A percentile compares a stretch with the other conserved stretches of the same genome.
Conservation (phyloP, 768 basidiomycete species). For the Mycena capillaripes region DNA sequence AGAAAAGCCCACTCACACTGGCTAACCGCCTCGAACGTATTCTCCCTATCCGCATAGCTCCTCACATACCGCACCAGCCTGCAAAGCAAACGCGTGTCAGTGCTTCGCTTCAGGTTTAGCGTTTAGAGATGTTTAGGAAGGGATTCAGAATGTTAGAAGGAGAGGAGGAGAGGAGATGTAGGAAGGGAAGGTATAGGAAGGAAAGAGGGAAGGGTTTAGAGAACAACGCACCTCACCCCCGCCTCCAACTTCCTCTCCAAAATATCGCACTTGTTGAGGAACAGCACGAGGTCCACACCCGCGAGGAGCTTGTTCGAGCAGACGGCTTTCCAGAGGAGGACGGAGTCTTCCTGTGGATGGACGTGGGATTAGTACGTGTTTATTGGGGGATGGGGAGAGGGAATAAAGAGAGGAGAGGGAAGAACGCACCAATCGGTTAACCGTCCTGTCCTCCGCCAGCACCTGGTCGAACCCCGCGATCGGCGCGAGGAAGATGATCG, state of each 20-base stretch:
- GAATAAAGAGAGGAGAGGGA: background rate
- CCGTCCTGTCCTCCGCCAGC: constrained; percentile 70
- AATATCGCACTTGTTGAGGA: constrained; percentile 92
- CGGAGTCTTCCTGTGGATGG: constrained; percentile 77
- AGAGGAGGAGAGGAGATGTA: no score
- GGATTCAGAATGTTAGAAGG: no score
- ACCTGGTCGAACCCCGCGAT: constrained; percentile 83
- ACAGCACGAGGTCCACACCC: constrained; percentile 85
- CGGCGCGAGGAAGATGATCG: constrained; percentile 84
- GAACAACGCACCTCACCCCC: constrained; percentile 66
- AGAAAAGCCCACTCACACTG: constrained; percentile 68
- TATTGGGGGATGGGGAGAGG: background rate
- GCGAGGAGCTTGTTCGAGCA: constrained; percentile 87
- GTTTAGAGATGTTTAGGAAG: no score
- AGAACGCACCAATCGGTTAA: constrained; percentile 69
- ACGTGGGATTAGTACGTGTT: background rate
- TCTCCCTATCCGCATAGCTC: constrained; percentile 78
- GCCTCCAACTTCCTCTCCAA: constrained; percentile 76
- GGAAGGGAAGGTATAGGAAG: no score
- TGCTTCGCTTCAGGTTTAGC: background rate
- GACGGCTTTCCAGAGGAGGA: constrained; percentile 91
- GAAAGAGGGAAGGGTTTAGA: no score
- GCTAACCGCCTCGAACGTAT: constrained; percentile 77
- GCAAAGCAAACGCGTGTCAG: constrained; percentile 5
- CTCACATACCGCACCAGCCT: constrained; percentile 78